These are phyloP conservation scores for Thuja plicata DNA, from an alignment of 83 land plant species.

Conservation along the genomic window DNA sequence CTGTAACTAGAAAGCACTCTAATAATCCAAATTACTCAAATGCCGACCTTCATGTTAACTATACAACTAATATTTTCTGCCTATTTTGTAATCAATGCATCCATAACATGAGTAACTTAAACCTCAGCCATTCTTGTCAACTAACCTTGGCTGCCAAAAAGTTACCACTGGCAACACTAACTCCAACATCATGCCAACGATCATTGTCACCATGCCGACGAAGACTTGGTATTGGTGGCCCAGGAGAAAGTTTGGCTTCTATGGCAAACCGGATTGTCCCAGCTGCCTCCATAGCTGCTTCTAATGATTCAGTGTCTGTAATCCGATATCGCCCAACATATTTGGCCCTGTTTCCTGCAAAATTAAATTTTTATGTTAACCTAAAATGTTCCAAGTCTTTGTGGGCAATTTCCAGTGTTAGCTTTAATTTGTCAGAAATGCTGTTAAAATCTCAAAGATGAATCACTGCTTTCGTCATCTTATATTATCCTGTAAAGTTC, in stretches of 20 bases:
- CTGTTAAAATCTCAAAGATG: background rate
- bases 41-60: background rate
- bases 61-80: background rate
- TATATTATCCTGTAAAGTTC: background rate
- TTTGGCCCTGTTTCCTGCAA: constrained; percentile 69
- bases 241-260: constrained; percentile 94
- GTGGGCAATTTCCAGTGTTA: background rate
- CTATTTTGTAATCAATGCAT: background rate
- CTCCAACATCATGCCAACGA: constrained; percentile 92
- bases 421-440: background rate
- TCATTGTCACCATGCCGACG: constrained; percentile 92
- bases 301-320: constrained; percentile 77
- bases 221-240: constrained; percentile 73
- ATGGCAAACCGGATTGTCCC: constrained; percentile 74
- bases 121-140: background rate
- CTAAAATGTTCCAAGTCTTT: background rate
- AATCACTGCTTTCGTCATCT: constrained; percentile 3
- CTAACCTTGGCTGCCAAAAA: constrained; percentile 91
- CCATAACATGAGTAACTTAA: constrained; percentile 11
- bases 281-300: constrained; percentile 93
- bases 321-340: constrained; percentile 89
- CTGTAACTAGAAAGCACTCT: constrained; percentile 1
- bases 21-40: background rate
- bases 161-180: constrained; percentile 94
- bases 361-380: background rate